Evolutionary conservation across 441 rosid species (phyloP), one percentile per base, ranked within the genome.

Genomic region (Erodium texanum): DNA sequence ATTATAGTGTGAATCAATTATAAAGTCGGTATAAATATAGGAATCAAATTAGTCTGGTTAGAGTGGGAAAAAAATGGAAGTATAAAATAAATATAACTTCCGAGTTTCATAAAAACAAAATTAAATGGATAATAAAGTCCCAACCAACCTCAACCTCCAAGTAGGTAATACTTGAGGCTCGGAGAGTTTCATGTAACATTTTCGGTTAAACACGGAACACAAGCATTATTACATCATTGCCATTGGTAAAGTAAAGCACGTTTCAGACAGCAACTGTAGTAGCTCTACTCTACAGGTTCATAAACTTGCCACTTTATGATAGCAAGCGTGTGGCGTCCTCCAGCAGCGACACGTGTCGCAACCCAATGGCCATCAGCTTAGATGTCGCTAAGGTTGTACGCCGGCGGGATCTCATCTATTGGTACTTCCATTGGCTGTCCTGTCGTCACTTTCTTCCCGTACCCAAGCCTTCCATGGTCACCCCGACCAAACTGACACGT

Each of bases 401-500:
- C 92, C 43, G 93, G 75, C 7, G 81, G 78, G 24, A 86, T 7
- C 10, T 38, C 81, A 52, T 74, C 70, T 72, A 87, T 77, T 7
- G 97, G 99, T 66, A 94, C 93, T 82, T 89, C 97, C 73, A 82
- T 70, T 56, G 98, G 99, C 65, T 88, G 97, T 16, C 98, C 99
- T 0, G 99, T 92, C 0, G 98, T 92, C 65, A 75, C 80, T 75
- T 92, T 92, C 80, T 86, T 85, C 72, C 99, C 99, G 45, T 84
- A 83, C 36, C 98, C 99, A 7, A 92, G 92, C 5, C 99, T 83
- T 36, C 99, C 99, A 9, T 94, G 99, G 79, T 94, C 99, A 18
- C 99, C 99, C 54, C 98, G 82, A 24, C 99, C 99, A 74, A 94
- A 92, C 99, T 94, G 81, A n/a, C n/a, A n/a, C n/a, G n/a, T n/a